Conservation (phyloP, 495 filamentous ascomycete genomes). For the Neohortaea acidophila region DNA sequence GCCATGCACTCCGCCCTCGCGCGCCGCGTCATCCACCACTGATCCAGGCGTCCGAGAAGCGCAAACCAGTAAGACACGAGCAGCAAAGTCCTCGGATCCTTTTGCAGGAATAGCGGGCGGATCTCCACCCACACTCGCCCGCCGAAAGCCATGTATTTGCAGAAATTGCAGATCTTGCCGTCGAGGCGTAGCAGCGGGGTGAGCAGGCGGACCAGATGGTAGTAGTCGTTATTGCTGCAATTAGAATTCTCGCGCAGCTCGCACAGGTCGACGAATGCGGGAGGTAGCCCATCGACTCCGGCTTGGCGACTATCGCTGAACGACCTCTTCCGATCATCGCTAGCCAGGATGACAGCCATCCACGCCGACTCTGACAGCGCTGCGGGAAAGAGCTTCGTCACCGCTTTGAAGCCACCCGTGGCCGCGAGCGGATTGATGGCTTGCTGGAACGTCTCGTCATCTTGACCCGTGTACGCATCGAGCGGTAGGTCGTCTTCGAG, state of each 20-base stretch:
- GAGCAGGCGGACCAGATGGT: slow-evolving; percentile 1
- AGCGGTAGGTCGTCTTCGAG: background rate
- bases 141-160: slow-evolving; percentile 4
- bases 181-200: slow-evolving; percentile 1
- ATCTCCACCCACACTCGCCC: background rate
- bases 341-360: background rate
- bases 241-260: background rate
- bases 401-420: background rate
- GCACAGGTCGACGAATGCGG: slow-evolving; percentile 4
- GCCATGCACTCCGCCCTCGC: slow-evolving; percentile 1
- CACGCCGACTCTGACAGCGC: background rate
- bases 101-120: background rate
- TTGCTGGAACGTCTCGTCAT: slow-evolving; percentile 1
- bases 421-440: background rate
- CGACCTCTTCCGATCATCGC: background rate
- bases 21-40: slow-evolving; percentile 4
- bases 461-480: background rate
- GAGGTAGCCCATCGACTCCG: slow-evolving; percentile 1
- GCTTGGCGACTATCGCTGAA: background rate
- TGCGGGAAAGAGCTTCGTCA: background rate
- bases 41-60: slow-evolving; percentile 1
- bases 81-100: slow-evolving; percentile 3
- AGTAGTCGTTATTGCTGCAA: slow-evolving; percentile 2
- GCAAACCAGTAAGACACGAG: slow-evolving; percentile 7
- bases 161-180: background rate